Evolutionary conservation across 164 flowering plant genomes (phyloP), one percentile per base, ranked within the genome.

Genomic region (Nelumbo lutea): DNA sequence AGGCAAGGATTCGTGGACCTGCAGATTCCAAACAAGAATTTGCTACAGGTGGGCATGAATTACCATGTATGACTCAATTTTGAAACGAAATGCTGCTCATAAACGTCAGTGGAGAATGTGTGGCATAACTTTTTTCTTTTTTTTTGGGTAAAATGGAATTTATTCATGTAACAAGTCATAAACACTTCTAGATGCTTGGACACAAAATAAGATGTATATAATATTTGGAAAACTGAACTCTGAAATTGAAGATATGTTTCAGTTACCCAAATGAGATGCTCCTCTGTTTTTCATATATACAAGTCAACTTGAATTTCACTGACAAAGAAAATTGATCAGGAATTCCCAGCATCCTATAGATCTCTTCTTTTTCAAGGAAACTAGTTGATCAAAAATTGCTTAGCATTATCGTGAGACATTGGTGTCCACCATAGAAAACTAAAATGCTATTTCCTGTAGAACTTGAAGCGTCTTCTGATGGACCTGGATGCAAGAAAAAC

Each of bases 381-480:
- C 27, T 27, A 27, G 27, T 13, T 50, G 1, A 13, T 2, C n/a
- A 53, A 11, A 53, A 53, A 10, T 11, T 14, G 57, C n/a, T 53
- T 53, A 15, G 57, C 57, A 9, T 15, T 53, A 13, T 13, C 11
- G 3, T 11, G 57, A 2, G 14, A 53, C n/a, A 53, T 11, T 9
- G 14, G 27, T 53, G n/a, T 53, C 57, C 4, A 15, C 44, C 69
- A 0, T 13, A 13, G 13, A 70, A 47, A 72, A 48, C 80, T 87
- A 90, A 76, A 85, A 94, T 42, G 97, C 96, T 57, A 91, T 84
- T 78, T 91, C 98, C 74, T 91, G 74, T 69, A 95, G 92, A 80
- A 95, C 76, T 76, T 88, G 85, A 27, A 95, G 91, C 50, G 96
- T 91, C 79, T 90, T 90, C 73, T 90, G 91, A 80, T 91, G 98